Evolutionary conservation across 306 rosid genomes (phyloP).

Genomic region (barrel medic (Medicago truncatula)): MtrunA17r5.0-ANR NC_053043.1:3463001-3463500

Average conservation of each 20-base stretch:
- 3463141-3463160: too few relatives aligned
- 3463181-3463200: background rate
- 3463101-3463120: background rate
- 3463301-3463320: background rate
- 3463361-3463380: too few relatives aligned
- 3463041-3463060: background rate
- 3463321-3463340: background rate
- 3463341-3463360: too few relatives aligned
- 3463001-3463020: background rate
- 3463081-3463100: background rate
- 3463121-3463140: background rate
- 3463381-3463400: too few relatives aligned
- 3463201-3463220: background rate
- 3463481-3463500: too few relatives aligned
- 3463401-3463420: too few relatives aligned
- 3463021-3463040: background rate
- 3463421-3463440: too few relatives aligned
- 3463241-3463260: background rate
- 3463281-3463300: background rate
- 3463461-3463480: too few relatives aligned
- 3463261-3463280: background rate
- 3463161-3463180: background rate
- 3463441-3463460: too few relatives aligned
- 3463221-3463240: background rate
- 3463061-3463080: background rate